Evolutionary conservation across 305 asterid genomes (phyloP).

Genomic region (Plantago rigida): DNA sequence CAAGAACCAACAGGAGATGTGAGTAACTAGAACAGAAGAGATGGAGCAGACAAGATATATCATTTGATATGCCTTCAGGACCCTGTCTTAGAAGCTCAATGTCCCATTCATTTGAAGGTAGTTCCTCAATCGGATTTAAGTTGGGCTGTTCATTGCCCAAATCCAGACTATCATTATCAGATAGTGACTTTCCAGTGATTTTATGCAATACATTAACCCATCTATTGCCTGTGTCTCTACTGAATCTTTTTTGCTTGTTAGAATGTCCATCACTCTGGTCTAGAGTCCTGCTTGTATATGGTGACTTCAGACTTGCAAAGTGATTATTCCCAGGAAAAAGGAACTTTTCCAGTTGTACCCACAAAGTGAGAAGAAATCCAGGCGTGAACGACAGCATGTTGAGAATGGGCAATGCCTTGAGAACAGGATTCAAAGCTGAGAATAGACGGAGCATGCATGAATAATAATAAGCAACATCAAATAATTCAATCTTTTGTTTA

Average conservation of each 20-base stretch:
- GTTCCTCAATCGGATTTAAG: constrained; percentile 37
- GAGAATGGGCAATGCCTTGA: constrained; percentile 75
- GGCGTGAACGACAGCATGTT: constrained; percentile 90
- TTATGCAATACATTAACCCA: constrained; percentile 67
- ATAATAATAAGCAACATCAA: constrained; percentile 60
- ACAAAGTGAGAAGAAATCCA: constrained; percentile 66
- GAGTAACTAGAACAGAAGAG: constrained; percentile 84
- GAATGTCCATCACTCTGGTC: constrained; percentile 37
- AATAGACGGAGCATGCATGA: constrained; percentile 71
- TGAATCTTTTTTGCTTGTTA: constrained; percentile 38
- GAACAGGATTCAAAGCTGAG: constrained; percentile 55
- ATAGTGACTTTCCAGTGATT: constrained; percentile 51
- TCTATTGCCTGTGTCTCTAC: constrained; percentile 61
- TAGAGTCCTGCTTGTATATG: constrained; percentile 27
- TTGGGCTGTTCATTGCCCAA: constrained; percentile 30
- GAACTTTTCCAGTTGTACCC: constrained; percentile 59
- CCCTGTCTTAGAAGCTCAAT: constrained; percentile 62
- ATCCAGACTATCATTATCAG: constrained; percentile 35
- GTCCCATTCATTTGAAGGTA: constrained; percentile 60
- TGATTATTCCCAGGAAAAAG: constrained; percentile 42
- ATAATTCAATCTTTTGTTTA: constrained; percentile 41
- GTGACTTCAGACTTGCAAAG: constrained; percentile 23
- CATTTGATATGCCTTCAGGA: constrained; percentile 66
- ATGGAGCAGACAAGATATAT: constrained; percentile 59
- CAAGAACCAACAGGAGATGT: constrained; percentile 80